Percentiles rank a stretch among this genome's conserved stretches.
Conservation (phyloP, 305 asterid genomes). For the Stenogyne calaminthoides region DNA sequence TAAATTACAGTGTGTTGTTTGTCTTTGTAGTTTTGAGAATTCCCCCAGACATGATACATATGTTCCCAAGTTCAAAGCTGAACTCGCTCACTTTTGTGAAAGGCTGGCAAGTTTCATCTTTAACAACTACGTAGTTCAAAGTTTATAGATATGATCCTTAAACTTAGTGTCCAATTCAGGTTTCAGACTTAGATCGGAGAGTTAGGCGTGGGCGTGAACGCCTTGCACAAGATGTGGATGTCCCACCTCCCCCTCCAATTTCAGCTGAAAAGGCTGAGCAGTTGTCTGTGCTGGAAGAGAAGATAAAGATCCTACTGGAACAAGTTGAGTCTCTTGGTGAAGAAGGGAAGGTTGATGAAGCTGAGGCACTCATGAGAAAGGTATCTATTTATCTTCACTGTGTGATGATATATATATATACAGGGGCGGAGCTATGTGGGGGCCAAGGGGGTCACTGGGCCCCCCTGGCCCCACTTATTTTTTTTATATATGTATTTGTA, state of each 20-base stretch:
- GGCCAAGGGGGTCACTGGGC: too few species aligned
- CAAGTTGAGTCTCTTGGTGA: constrained; percentile 99
- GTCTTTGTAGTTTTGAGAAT: constrained; percentile 71
- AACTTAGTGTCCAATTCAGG: constrained; percentile 45
- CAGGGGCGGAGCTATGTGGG: too few species aligned
- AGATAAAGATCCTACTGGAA: constrained; percentile 90
- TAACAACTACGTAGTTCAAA: constrained; percentile 17
- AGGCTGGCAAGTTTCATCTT: constrained; percentile 64
- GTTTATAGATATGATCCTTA: constrained; percentile 13
- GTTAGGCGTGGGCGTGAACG: constrained; percentile 97
- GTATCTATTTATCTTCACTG: constrained; percentile 35
- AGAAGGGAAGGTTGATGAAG: constrained; percentile 98
- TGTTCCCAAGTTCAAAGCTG: constrained; percentile 92
- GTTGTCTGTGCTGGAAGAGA: constrained; percentile 84
- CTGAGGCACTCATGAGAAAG: constrained; percentile 99
- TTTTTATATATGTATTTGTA: too few species aligned
- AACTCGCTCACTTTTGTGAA: constrained; percentile 92
- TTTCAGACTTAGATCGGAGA: constrained; percentile 88
- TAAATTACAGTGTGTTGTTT: constrained; percentile 32
- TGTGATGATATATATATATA: background rate
- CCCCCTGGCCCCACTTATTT: too few species aligned
- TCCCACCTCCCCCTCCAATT: constrained; percentile 89
- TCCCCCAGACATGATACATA: constrained; percentile 88
- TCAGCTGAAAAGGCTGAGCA: constrained; percentile 94
- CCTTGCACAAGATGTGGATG: constrained; percentile 88